Evolutionary conservation across 202 grass and related monocot species (phyloP), one percentile per base, ranked within the genome.

Genomic region (Saccharum hybrid): DNA sequence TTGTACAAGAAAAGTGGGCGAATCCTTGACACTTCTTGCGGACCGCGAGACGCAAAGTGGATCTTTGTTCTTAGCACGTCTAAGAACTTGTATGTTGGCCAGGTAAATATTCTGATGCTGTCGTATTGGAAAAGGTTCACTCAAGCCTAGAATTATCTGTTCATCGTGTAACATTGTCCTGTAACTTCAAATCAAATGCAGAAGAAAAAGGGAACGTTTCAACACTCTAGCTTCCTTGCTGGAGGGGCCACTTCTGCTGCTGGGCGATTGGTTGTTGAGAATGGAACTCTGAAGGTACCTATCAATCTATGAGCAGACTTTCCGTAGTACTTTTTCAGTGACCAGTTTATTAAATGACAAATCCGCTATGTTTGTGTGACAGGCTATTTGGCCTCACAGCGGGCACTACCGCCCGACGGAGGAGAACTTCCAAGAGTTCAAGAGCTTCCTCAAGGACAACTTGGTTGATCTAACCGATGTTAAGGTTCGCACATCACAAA

Each of bases 41-140:
- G 86, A 2, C 68, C 63, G 2, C 83, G 86, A 70, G 91, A 96
- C 67, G 78, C 66, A 23, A 99, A 99, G 83, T 99, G 91, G 93
- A 96, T 99, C 66, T 99, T 99, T 85, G 96, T 99, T 78, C 84
- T 99, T 52, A 99, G 96, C 84, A 99, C 96, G 72, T 84, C 88
- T 2, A 94, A 90, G 84, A 88, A 31, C 70, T 33, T 99, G 65
- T 99, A 92, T 81, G 89, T 96, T 51, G 93, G 91, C 10, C 93
- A 96, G 89, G 96, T 99, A 83, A 90, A 74, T 88, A 77, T 36
- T 21, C 52, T 22, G n/a, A 66, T 38, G 4, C 16, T 33, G 2
- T 19, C 23, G 1, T 13, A 30, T 62, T 62, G 10, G 46, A 1
- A 2, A 66, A 3, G 13, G 14, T 59, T 23, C 3, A 28, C 12